Percentiles rank a stretch among this genome's conserved stretches.
Evolutionary conservation across 2,329 filamentous ascomycete genomes (phyloP).

Genomic region (Aspergillus pseudoterreus): DNA sequence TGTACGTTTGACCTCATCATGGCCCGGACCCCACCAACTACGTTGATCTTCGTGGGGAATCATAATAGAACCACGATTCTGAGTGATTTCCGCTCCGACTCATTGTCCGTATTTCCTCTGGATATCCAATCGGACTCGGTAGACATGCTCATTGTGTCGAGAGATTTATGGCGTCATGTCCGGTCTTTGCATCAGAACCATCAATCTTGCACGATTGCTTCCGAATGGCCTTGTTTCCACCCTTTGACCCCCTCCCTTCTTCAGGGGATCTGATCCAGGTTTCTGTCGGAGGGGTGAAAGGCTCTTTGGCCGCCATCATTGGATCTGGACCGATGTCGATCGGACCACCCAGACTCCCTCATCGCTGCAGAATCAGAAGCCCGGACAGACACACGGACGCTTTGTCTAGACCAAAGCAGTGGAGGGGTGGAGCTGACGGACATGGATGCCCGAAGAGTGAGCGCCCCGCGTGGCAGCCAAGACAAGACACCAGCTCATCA

Average conservation of each 20-base stretch:
- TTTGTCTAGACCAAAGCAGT: conserved; percentile 2
- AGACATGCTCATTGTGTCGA: not conserved
- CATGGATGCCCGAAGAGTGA: conserved; percentile 15
- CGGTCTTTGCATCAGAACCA: not conserved
- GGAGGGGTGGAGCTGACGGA: not conserved
- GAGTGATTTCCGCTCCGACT: not conserved
- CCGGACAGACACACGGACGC: conserved; percentile 14
- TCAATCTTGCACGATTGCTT: not conserved
- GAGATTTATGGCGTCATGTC: conserved; percentile 12
- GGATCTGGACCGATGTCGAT: conserved; percentile 12
- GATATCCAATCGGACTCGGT: not conserved
- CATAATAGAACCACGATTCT: not conserved
- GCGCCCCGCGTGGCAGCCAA: conserved; percentile 7
- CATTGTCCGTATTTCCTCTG: not conserved
- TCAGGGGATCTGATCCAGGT: not conserved
- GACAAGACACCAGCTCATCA: conserved; percentile 14
- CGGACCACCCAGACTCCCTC: conserved; percentile 10
- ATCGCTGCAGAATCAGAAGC: conserved; percentile 5
- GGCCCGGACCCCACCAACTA: not conserved
- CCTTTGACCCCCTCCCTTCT: not conserved
- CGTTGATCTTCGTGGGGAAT: not conserved
- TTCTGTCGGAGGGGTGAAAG: not conserved
- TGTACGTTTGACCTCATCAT: conserved; percentile 7
- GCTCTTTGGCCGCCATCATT: conserved; percentile 11
- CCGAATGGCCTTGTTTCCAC: not conserved